Percentiles rank a stretch among this genome's conserved stretches.
Conservation (phyloP, 2,329 filamentous ascomycete genomes). For the Plenodomus lindquistii region DNA sequence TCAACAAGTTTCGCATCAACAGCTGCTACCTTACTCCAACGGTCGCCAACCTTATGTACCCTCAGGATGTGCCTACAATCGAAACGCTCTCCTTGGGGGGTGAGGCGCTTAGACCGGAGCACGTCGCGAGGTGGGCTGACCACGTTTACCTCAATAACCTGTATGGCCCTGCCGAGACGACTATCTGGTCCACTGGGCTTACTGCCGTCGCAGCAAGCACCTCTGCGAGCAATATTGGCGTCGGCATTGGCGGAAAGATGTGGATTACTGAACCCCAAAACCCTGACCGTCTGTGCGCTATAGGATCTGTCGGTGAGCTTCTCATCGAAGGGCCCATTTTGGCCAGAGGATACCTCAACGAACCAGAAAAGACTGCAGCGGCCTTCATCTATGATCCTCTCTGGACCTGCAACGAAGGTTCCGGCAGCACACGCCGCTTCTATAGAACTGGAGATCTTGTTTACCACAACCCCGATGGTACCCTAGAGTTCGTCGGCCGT, state of each 20-base stretch:
- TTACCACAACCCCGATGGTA: constrained; percentile 1
- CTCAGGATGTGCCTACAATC: constrained; percentile 5
- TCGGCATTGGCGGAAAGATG: constrained; percentile 54
- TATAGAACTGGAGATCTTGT: constrained; percentile 11
- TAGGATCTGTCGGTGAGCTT: constrained; percentile 49
- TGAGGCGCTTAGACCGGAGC: background rate
- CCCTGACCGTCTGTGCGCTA: constrained; percentile 15
- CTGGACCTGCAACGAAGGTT: background rate
- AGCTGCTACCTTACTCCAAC: constrained; percentile 1
- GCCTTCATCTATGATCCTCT: background rate
- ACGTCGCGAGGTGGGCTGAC: constrained; percentile 4
- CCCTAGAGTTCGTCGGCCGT: constrained; percentile 16
- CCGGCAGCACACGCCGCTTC: background rate
- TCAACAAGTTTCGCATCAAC: background rate
- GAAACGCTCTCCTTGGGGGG: constrained; percentile 5
- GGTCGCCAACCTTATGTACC: constrained; percentile 10
- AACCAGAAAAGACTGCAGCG: constrained; percentile 6
- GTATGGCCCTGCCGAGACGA: constrained; percentile 10
- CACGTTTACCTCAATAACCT: constrained; percentile 9
- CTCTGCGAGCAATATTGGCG: constrained; percentile 40
- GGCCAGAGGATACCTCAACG: constrained; percentile 27
- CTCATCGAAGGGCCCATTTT: constrained; percentile 59
- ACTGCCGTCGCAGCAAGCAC: no score
- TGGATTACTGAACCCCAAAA: constrained; percentile 31
- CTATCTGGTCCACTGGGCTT: background rate